These are phyloP conservation scores for Chytridium lagenaria DNA, from an alignment of 371 early-diverging fungal genomes.

Conservation along the genomic window DNA sequence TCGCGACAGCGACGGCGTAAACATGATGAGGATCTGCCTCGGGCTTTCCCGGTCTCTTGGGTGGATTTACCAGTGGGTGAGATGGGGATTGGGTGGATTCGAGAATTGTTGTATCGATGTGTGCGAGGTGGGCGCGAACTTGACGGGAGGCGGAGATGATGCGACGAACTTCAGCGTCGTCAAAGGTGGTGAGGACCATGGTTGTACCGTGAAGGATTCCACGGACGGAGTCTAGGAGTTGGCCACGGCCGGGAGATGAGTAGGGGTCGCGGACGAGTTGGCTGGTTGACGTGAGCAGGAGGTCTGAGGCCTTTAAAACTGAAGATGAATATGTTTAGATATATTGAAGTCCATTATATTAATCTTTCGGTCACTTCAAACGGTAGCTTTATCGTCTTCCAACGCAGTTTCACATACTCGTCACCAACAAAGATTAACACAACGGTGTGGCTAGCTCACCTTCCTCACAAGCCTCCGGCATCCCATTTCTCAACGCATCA, in stretches of 20 bases:
- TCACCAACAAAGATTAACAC: too few relatives aligned
- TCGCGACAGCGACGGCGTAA: constrained; percentile 30
- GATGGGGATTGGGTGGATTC: not conserved
- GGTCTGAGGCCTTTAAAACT: constrained; percentile 49
- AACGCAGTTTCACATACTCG: too few relatives aligned
- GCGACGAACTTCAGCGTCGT: constrained; percentile 58
- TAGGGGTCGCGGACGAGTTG: constrained; percentile 47
- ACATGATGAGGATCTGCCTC: not conserved
- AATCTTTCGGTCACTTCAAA: too few relatives aligned
- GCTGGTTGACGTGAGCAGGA: constrained; percentile 43
- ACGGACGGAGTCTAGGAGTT: constrained; percentile 55
- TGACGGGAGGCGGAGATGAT: constrained; percentile 33
- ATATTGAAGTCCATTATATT: too few relatives aligned
- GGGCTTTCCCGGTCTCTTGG: too few relatives aligned
- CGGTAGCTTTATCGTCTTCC: too few relatives aligned
- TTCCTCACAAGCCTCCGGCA: constrained; percentile 47
- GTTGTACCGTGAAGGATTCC: constrained; percentile 58
- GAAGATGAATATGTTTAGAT: too few relatives aligned
- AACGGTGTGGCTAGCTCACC: too few relatives aligned
- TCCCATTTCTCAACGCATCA: constrained; percentile 42
- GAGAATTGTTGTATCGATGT: too few relatives aligned
- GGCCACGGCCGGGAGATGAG: constrained; percentile 43
- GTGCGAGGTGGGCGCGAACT: not conserved
- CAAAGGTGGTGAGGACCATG: constrained; percentile 47
- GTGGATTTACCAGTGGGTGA: not conserved